These are phyloP conservation scores for Metrosideros polymorpha DNA, from an alignment of 441 rosid species.

Conservation along the genomic window DNA sequence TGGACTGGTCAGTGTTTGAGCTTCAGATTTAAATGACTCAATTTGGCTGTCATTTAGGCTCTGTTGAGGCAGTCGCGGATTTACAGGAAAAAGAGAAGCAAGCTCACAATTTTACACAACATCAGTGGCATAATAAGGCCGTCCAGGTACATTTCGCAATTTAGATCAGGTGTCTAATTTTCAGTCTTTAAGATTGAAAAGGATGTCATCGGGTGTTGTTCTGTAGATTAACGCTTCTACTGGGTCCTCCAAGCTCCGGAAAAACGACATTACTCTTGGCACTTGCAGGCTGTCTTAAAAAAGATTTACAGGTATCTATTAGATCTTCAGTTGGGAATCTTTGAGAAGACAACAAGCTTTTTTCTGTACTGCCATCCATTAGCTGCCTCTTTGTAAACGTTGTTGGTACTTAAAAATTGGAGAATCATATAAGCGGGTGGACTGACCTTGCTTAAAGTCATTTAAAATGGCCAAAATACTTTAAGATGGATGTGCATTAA, in stretches of 20 bases:
- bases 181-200: not conserved
- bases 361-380: not conserved
- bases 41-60: slow-evolving; percentile 29
- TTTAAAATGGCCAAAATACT: not conserved
- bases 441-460: not conserved
- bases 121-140: slow-evolving; percentile 81
- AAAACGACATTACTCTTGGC: slow-evolving; percentile 92
- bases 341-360: not conserved
- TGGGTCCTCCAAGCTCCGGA: slow-evolving; percentile 99
- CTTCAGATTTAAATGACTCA: not conserved
- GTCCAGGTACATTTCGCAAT: slow-evolving; percentile 50
- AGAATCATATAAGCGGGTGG: not conserved
- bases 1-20: not conserved
- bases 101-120: slow-evolving; percentile 74
- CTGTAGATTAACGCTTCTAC: slow-evolving; percentile 70
- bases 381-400: not conserved
- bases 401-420: not conserved
- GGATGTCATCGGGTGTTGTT: not conserved
- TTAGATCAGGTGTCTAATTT: not conserved
- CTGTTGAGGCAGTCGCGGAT: slow-evolving; percentile 53
- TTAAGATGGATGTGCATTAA: not conserved
- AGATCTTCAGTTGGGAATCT: not conserved
- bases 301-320: slow-evolving; percentile 54
- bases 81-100: slow-evolving; percentile 53
- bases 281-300: slow-evolving; percentile 85